phyloP scores from a whole-genome alignment of 169 alveolate species.

The Cytauxzoon felis region DNA sequence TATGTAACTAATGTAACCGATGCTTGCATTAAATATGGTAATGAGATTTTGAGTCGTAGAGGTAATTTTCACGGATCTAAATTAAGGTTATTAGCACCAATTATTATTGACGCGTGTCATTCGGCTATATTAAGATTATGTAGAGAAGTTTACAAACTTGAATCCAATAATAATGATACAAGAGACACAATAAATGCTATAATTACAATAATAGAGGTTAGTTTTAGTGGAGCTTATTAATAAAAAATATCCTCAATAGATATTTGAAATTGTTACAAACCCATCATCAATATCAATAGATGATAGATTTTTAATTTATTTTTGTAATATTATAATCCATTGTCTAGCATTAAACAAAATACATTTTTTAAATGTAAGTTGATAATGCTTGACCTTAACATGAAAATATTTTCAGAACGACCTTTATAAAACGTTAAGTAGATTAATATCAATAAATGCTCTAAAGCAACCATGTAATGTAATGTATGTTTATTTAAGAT shows the following conservation, averaged over 20 bases:
- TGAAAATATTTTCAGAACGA: constrained; percentile 24
- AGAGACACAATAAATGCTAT: not conserved
- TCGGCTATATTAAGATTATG: constrained; percentile 29
- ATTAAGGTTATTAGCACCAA: constrained; percentile 12
- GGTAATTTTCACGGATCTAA: constrained; percentile 13
- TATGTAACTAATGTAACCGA: constrained; percentile 17
- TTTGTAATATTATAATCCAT: constrained; percentile 55
- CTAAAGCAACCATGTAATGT: constrained; percentile 36
- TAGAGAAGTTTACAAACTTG: constrained; percentile 21
- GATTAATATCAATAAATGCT: constrained; percentile 52
- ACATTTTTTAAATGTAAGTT: constrained; percentile 18
- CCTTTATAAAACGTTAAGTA: constrained; percentile 40
- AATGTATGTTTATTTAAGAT: no score
- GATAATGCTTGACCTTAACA: not conserved
- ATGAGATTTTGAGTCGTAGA: constrained; percentile 11
- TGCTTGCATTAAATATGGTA: constrained; percentile 1
- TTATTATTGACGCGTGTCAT: constrained; percentile 45
- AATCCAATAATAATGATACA: not conserved
- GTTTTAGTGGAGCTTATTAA: no score
- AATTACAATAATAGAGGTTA: not conserved
- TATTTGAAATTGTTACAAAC: constrained; percentile 30
- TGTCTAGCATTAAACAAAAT: constrained; percentile 52
- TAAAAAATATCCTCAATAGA: constrained; percentile 5
- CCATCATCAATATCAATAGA: constrained; percentile 14
- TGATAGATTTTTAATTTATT: constrained; percentile 35